Percentiles rank a stretch among this genome's conserved stretches.
These are phyloP conservation scores for Daedalea quercina DNA, from an alignment of 768 basidiomycete genomes.

Conservation along the genomic window DNA sequence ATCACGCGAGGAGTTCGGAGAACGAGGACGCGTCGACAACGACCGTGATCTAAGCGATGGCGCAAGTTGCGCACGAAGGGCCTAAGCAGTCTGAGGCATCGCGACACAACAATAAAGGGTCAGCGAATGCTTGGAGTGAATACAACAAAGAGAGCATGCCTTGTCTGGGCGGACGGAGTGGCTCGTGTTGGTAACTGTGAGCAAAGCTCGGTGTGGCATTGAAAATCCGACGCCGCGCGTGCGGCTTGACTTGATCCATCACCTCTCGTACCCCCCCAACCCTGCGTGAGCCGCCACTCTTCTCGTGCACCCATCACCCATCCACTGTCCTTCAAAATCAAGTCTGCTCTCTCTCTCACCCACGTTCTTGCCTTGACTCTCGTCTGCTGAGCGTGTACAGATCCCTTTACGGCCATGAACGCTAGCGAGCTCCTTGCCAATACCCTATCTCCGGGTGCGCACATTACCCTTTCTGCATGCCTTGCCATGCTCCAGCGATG, in stretches of 20 bases:
- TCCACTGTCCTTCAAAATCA: slow-evolving; percentile 9
- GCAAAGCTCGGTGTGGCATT: slow-evolving; percentile 5
- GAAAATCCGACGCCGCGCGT: slow-evolving; percentile 6
- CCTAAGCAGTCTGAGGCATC: neutral
- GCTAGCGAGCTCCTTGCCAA: slow-evolving; percentile 87
- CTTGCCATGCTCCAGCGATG: slow-evolving; percentile 4
- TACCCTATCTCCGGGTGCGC: slow-evolving; percentile 83
- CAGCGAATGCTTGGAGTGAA: neutral
- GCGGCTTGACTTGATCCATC: neutral
- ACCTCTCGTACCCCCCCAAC: slow-evolving; percentile 6
- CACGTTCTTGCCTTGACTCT: slow-evolving; percentile 6
- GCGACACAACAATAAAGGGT: neutral
- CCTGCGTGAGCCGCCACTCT: slow-evolving; percentile 13
- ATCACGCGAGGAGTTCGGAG: too few relatives aligned
- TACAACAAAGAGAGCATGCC: slow-evolving; percentile 2
- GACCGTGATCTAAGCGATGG: too few relatives aligned
- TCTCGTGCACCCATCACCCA: slow-evolving; percentile 3
- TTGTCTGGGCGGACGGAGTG: neutral
- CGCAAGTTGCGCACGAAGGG: too few relatives aligned
- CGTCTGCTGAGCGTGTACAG: slow-evolving; percentile 10
- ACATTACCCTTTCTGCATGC: slow-evolving; percentile 17
- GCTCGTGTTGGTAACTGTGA: neutral
- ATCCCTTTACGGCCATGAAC: slow-evolving; percentile 60
- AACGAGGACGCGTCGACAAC: too few relatives aligned
- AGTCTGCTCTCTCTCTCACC: neutral